Evolutionary conservation across 805 yeast genomes (phyloP).

Genomic region (Wickerhamomyces mucosus): DNA sequence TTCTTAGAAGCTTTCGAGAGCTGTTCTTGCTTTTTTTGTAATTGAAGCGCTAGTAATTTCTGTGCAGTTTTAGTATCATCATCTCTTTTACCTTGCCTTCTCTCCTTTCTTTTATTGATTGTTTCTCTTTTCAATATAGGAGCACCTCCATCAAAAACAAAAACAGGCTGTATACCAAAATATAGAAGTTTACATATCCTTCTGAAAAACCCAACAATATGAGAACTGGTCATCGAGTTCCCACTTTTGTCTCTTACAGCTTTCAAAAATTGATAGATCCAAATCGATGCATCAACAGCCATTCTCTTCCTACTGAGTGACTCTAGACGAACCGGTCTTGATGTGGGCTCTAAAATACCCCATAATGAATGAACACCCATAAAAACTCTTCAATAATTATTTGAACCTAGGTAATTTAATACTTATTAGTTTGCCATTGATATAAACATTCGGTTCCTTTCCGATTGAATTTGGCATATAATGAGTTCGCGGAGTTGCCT

Average conservation of each 20-base stretch:
- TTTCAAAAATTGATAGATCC: conserved; percentile 95
- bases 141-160: conserved; percentile 94
- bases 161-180: conserved; percentile 81
- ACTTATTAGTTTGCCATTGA: too few species aligned
- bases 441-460: too few species aligned
- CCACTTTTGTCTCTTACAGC: conserved; percentile 89
- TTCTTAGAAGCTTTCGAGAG: conserved; percentile 1
- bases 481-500: too few species aligned
- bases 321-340: conserved; percentile 84
- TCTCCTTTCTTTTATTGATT: conserved; percentile 54
- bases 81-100: conserved; percentile 46
- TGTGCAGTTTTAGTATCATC: conserved; percentile 68
- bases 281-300: conserved; percentile 97
- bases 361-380: conserved; percentile 98
- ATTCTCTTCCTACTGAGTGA: conserved; percentile 66
- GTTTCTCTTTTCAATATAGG: conserved; percentile 77
- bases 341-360: conserved; percentile 84
- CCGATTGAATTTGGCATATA: too few species aligned
- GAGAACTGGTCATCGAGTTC: conserved; percentile 65
- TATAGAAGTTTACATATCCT: conserved; percentile 84
- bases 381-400: too few species aligned
- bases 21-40: conserved; percentile 35
- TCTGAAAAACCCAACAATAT: conserved; percentile 91
- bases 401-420: too few species aligned
- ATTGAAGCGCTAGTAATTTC: conserved; percentile 66